Evolutionary conservation across 2,329 filamentous ascomycete species (phyloP), one percentile per base, ranked within the genome.

Genomic region (Aspergillus aculeatinus): DNA sequence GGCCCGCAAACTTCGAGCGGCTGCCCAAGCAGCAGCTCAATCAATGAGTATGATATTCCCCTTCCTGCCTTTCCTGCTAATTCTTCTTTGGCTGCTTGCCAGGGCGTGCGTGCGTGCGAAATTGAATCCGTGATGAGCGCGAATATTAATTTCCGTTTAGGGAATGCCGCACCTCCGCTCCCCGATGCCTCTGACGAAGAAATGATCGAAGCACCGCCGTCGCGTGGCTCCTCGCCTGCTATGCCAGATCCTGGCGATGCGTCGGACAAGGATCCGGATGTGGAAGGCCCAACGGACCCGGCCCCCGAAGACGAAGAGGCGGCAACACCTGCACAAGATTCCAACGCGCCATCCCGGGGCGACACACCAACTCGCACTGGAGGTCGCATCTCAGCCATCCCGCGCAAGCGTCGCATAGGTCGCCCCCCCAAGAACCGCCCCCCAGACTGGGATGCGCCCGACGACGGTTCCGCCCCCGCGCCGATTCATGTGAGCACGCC

Each of bases 351-450:
- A 59, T 82, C 76, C 68, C 79, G 68, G 63, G 79, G 72, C 65
- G 77, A 81, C 44, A 87, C 87, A 27, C 85, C 79, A 57, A 71
- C 77, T 72, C 67, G 85, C 82, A 77, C 69, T 60, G 69, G 72
- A 48, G 71, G 78, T 44, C 69, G 75, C 47, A 82, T 75, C 66
- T 83, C 85, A 25, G 83, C 89, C 50, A 83, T 92, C 52, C 81
- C 82, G 57, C 86, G 89, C 70, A 90, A 90, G 76, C 82, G 84
- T 66, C 87, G 92, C 55, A 83, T 93, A n/a, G 92, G 92, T 21
- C 86, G 92, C 12, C 92, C 92, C 2, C 91, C 92, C 0, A 96
- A 95, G 82, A 93, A 92, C 73, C 85, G 87, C 53, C 90, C 90
- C 0, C 86, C 91, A 4, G 91, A 92, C 72, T 94, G 89, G 87